These are phyloP conservation scores for Delitschia confertaspora DNA, from an alignment of 495 filamentous ascomycete species.

Conservation along the genomic window DNA sequence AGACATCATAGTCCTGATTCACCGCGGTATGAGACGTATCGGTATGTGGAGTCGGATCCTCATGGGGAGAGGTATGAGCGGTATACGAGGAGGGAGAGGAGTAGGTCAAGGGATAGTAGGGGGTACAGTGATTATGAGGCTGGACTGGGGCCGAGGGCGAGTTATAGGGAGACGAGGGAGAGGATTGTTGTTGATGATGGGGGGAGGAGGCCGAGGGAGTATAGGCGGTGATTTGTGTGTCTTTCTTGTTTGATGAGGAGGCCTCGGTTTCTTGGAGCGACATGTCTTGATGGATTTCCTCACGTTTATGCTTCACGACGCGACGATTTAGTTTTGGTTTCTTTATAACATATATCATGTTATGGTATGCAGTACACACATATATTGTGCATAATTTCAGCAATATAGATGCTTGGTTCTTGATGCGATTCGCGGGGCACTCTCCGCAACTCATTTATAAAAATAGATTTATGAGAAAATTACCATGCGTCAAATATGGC, in stretches of 20 bases:
- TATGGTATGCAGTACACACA: too few relatives aligned
- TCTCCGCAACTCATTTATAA: too few relatives aligned
- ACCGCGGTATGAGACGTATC: constrained; percentile 30
- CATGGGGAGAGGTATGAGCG: constrained; percentile 23
- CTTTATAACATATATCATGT: too few relatives aligned
- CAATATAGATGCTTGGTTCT: too few relatives aligned
- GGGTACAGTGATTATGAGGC: constrained; percentile 26
- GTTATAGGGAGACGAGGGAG: constrained; percentile 20
- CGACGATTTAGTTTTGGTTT: too few relatives aligned
- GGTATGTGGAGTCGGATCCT: constrained; percentile 31
- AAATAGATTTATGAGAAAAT: too few relatives aligned
- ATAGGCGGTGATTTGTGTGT: constrained; percentile 10
- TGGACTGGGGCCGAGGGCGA: constrained; percentile 21
- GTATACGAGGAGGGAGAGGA: constrained; percentile 12
- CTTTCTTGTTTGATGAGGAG: constrained; percentile 1
- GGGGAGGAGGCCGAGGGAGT: constrained; percentile 28
- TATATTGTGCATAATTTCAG: too few relatives aligned
- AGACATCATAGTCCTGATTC: constrained; percentile 14
- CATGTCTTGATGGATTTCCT: not conserved
- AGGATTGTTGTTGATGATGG: constrained; percentile 29
- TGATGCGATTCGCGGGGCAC: too few relatives aligned
- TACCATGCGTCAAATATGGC: too few relatives aligned
- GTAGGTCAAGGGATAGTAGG: constrained; percentile 10
- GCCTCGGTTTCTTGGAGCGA: too few relatives aligned
- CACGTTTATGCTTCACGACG: not conserved